Percentiles rank a stretch among this genome's conserved stretches.
phyloP scores from a whole-genome alignment of 2,329 filamentous ascomycete species.

The Aurifilum marmelostoma region DNA sequence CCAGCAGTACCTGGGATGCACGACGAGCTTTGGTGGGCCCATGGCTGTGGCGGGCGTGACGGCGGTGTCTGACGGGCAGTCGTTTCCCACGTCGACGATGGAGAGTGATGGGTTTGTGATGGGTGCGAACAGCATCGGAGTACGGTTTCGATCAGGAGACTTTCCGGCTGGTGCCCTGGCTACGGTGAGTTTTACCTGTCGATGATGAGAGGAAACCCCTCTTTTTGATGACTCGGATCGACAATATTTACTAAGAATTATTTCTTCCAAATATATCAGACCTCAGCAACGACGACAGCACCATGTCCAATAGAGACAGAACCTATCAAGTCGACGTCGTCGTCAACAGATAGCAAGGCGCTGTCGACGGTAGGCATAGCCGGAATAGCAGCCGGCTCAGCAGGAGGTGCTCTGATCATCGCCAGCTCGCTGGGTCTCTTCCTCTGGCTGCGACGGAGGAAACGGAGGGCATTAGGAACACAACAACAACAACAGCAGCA shows the following conservation, averaged over 20 bases:
- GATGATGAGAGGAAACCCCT: too few species aligned
- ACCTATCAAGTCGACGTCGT: conserved; percentile 1
- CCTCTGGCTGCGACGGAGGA: conserved; percentile 33
- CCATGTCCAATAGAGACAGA: not conserved
- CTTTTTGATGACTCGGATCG: too few species aligned
- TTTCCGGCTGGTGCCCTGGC: conserved; percentile 22
- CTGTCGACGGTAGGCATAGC: conserved; percentile 32
- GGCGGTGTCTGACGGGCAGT: conserved; percentile 31
- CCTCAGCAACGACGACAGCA: conserved; percentile 21
- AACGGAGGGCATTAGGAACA: conserved; percentile 13
- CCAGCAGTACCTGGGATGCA: conserved; percentile 32
- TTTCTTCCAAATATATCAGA: not conserved
- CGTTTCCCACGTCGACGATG: conserved; percentile 10
- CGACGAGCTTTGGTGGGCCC: conserved; percentile 31
- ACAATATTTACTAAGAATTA: not conserved
- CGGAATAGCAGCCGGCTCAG: conserved; percentile 36
- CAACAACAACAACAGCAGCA: too few species aligned
- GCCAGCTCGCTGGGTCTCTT: conserved; percentile 30
- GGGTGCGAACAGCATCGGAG: conserved; percentile 23
- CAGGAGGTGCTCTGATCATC: conserved; percentile 30
- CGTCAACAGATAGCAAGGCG: conserved; percentile 15
- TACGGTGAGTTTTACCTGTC: conserved; percentile 25
- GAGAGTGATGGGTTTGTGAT: conserved; percentile 16
- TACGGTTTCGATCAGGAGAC: conserved; percentile 23
- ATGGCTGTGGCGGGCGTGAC: conserved; percentile 31